phyloP scores from a whole-genome alignment of 768 basidiomycete genomes.

The Leucosporidium scottii region DNA sequence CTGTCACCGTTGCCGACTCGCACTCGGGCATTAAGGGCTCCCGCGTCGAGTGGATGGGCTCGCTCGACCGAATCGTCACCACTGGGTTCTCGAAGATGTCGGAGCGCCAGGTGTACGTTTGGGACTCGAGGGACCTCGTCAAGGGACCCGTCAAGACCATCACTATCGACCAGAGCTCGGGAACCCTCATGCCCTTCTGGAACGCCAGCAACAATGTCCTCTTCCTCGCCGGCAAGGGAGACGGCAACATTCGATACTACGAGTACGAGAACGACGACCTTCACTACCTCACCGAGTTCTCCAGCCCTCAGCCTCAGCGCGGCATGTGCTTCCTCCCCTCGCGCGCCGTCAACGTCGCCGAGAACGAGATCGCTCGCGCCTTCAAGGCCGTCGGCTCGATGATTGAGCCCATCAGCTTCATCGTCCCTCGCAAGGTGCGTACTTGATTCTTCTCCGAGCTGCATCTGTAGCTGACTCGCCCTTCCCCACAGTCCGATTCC shows the following conservation, averaged over 20 bases:
- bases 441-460: neutral
- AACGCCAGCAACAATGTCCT: constrained; percentile 71
- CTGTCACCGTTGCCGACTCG: constrained; percentile 74
- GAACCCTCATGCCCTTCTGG: constrained; percentile 97
- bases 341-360: constrained; percentile 74
- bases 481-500: constrained; percentile 60
- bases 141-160: constrained; percentile 62
- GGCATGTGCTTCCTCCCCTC: constrained; percentile 96
- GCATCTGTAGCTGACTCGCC: neutral
- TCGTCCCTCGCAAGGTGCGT: constrained; percentile 82
- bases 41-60: constrained; percentile 84
- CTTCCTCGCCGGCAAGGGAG: constrained; percentile 75
- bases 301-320: constrained; percentile 84
- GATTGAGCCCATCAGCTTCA: constrained; percentile 88
- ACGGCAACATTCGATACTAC: constrained; percentile 94
- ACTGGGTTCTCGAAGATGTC: constrained; percentile 97
- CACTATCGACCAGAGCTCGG: constrained; percentile 78
- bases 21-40: constrained; percentile 91
- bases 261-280: constrained; percentile 86
- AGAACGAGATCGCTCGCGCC: constrained; percentile 90
- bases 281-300: constrained; percentile 64
- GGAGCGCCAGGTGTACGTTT: constrained; percentile 80
- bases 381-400: constrained; percentile 61
- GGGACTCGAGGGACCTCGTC: constrained; percentile 72
- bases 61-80: constrained; percentile 76